phyloP scores from a whole-genome alignment of 2,329 filamentous ascomycete genomes.

The Incumbomyces lentus region DNA sequence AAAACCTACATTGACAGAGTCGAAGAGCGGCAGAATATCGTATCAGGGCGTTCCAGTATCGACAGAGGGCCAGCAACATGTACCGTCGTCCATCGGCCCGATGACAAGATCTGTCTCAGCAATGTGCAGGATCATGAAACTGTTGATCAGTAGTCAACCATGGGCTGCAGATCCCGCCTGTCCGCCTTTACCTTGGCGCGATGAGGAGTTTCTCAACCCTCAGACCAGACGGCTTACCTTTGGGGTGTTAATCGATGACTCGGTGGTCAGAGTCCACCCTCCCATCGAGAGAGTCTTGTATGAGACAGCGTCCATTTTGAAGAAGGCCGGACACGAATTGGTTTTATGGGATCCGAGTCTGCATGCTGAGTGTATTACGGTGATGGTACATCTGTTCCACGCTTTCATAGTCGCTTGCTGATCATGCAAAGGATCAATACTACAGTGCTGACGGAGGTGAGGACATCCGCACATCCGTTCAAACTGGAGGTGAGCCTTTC shows the following conservation, averaged over 20 bases:
- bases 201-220: constrained; percentile 35
- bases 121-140: constrained; percentile 10
- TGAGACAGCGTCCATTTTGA: constrained; percentile 25
- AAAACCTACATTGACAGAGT: not conserved
- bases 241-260: constrained; percentile 16
- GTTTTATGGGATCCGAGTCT: constrained; percentile 16
- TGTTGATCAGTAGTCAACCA: constrained; percentile 32
- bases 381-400: constrained; percentile 24
- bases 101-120: constrained; percentile 40
- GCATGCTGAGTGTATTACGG: constrained; percentile 15
- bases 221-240: constrained; percentile 29
- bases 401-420: not conserved
- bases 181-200: constrained; percentile 45
- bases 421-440: constrained; percentile 41
- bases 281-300: constrained; percentile 15
- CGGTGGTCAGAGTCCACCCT: constrained; percentile 18
- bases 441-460: constrained; percentile 55
- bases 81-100: constrained; percentile 53
- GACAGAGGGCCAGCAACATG: constrained; percentile 54
- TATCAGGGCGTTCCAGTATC: constrained; percentile 51
- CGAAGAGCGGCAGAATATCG: constrained; percentile 46
- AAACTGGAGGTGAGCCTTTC: constrained; percentile 47
- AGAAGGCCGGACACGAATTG: constrained; percentile 43
- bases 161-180: constrained; percentile 48
- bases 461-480: constrained; percentile 48